These are phyloP conservation scores for Nitzschia sp. DNA, from an alignment of 108 stramenopile species.

Conservation along the genomic window DNA sequence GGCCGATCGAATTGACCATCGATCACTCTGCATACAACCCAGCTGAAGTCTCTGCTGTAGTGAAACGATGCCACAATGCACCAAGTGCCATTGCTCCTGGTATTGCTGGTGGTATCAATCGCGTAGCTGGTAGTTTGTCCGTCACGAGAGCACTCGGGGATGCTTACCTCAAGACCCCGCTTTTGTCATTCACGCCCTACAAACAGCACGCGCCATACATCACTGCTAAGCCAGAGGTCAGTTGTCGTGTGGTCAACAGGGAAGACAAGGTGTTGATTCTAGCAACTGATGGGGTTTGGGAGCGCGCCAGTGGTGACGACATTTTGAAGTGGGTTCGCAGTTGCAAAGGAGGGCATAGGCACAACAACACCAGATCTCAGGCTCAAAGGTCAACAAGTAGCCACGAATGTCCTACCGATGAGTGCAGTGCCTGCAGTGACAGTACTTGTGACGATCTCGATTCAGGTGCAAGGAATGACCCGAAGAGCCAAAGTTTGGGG, in stretches of 20 bases:
- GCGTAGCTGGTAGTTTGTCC: slow-evolving; percentile 81
- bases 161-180: slow-evolving; percentile 82
- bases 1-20: slow-evolving; percentile 80
- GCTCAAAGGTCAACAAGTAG: slow-evolving; percentile 23
- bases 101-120: slow-evolving; percentile 80
- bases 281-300: slow-evolving; percentile 88
- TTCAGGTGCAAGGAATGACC: slow-evolving; percentile 33
- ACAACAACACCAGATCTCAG: slow-evolving; percentile 48
- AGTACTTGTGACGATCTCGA: slow-evolving; percentile 25
- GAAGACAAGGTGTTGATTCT: slow-evolving; percentile 75
- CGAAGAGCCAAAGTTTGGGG: slow-evolving; percentile 26
- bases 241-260: slow-evolving; percentile 63
- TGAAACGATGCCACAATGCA: slow-evolving; percentile 79
- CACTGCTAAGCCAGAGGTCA: slow-evolving; percentile 83
- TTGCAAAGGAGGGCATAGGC: slow-evolving; percentile 67
- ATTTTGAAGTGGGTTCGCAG: slow-evolving; percentile 70
- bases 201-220: slow-evolving; percentile 82
- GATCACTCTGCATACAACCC: slow-evolving; percentile 88
- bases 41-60: slow-evolving; percentile 75
- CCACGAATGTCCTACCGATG: background rate
- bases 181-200: slow-evolving; percentile 79
- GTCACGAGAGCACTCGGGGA: slow-evolving; percentile 86
- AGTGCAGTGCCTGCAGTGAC: slow-evolving; percentile 17
- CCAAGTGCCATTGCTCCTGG: slow-evolving; percentile 75
- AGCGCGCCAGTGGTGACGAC: slow-evolving; percentile 73